Percentiles rank a stretch among this genome's conserved stretches.
phyloP scores from a whole-genome alignment of 1,139 yeast genomes.

The Sugiyamaella japonica region DNA sequence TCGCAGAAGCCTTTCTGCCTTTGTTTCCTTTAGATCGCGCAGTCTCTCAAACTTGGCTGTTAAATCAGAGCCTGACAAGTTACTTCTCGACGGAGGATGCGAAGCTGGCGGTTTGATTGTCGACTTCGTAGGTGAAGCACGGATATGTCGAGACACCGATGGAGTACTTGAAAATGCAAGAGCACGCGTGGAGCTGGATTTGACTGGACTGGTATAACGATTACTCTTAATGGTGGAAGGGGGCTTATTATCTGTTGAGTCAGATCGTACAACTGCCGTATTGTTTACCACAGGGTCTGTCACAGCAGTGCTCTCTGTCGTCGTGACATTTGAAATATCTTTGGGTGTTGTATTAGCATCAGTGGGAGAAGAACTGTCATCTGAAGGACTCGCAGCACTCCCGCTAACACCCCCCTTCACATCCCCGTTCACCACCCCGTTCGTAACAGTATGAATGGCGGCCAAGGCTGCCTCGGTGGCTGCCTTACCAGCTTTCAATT shows the following conservation, averaged over 20 bases:
- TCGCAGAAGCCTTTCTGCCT: conserved; percentile 37
- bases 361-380: not conserved
- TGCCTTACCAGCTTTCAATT: not conserved
- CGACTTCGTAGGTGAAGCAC: conserved; percentile 1
- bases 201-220: not conserved
- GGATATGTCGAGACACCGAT: not conserved
- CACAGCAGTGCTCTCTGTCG: not conserved
- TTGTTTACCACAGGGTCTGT: too few relatives aligned
- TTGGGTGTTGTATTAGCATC: too few relatives aligned
- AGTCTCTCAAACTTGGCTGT: conserved; percentile 12
- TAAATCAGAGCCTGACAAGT: not conserved
- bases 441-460: not conserved
- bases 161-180: not conserved
- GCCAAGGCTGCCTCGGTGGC: conserved; percentile 4
- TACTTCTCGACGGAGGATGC: too few relatives aligned
- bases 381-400: not conserved
- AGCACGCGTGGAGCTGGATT: not conserved
- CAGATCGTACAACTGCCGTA: not conserved
- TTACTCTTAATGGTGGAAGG: not conserved
- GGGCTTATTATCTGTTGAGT: not conserved
- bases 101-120: not conserved
- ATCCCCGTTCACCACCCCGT: not conserved
- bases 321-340: too few relatives aligned
- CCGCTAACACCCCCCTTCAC: too few relatives aligned
- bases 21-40: conserved; percentile 30